Evolutionary conservation across 2,329 filamentous ascomycete species (phyloP).

Genomic region (Byssoonygena ceratinophila): DNA sequence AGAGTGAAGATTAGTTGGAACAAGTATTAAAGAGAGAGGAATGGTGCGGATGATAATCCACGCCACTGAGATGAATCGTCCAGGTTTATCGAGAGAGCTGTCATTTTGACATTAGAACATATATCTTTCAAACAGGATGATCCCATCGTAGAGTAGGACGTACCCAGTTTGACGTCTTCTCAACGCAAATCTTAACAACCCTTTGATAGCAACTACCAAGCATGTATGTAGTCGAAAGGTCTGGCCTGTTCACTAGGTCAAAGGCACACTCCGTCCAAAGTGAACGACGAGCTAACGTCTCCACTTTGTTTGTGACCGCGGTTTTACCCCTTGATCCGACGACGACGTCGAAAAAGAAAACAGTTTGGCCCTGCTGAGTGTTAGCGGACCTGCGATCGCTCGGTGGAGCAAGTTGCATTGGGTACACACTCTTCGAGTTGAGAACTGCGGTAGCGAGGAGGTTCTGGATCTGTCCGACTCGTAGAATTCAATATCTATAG

Average conservation of each 20-base stretch:
- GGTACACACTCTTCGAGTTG: constrained; percentile 7
- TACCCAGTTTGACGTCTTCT: constrained; percentile 34
- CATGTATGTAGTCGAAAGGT: constrained; percentile 2
- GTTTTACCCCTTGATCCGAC: background rate
- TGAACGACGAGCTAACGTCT: constrained; percentile 17
- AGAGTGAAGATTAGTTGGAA: constrained; percentile 50
- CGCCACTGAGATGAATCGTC: constrained; percentile 24
- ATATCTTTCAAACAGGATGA: too few relatives aligned
- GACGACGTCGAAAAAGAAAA: background rate
- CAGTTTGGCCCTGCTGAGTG: constrained; percentile 3
- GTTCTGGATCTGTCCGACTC: constrained; percentile 1
- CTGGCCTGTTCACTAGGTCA: background rate
- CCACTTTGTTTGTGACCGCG: constrained; percentile 10
- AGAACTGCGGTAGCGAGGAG: background rate
- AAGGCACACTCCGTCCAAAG: constrained; percentile 20
- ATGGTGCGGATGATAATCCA: constrained; percentile 34
- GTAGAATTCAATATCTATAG: constrained; percentile 3
- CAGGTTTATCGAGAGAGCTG: constrained; percentile 28
- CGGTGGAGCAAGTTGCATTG: too few relatives aligned
- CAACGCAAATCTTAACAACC: background rate
- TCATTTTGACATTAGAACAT: constrained; percentile 10
- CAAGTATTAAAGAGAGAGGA: constrained; percentile 36
- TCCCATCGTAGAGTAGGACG: too few relatives aligned
- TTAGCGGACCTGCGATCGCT: constrained; percentile 5
- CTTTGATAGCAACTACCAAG: background rate